Evolutionary conservation across 164 flowering plant species (phyloP).

Genomic region (grape (Vitis vinifera)): ASM3070453v1 NC_081820.1:19368501-19369000

Average conservation of each 20-base stretch:
- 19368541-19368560: constrained; percentile 30
- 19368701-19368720: constrained; percentile 17
- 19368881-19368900: constrained; percentile 41
- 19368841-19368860: constrained; percentile 32
- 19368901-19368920: constrained; percentile 55
- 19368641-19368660: constrained; percentile 34
- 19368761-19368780: constrained; percentile 45
- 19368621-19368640: constrained; percentile 47
- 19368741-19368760: constrained; percentile 40
- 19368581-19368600: constrained; percentile 61
- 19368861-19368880: constrained; percentile 44
- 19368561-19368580: constrained; percentile 38
- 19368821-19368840: constrained; percentile 38
- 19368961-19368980: constrained; percentile 64
- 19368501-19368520: constrained; percentile 47
- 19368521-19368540: constrained; percentile 58
- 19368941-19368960: constrained; percentile 34
- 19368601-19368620: constrained; percentile 37
- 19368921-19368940: constrained; percentile 31
- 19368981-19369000: constrained; percentile 60
- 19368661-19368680: constrained; percentile 43
- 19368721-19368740: constrained; percentile 3
- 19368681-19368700: constrained; percentile 70
- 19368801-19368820: constrained; percentile 65
- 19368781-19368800: constrained; percentile 58